These are phyloP conservation scores for Pseudocercospora musae DNA, from an alignment of 2,329 filamentous ascomycete species.

Conservation along the genomic window DNA sequence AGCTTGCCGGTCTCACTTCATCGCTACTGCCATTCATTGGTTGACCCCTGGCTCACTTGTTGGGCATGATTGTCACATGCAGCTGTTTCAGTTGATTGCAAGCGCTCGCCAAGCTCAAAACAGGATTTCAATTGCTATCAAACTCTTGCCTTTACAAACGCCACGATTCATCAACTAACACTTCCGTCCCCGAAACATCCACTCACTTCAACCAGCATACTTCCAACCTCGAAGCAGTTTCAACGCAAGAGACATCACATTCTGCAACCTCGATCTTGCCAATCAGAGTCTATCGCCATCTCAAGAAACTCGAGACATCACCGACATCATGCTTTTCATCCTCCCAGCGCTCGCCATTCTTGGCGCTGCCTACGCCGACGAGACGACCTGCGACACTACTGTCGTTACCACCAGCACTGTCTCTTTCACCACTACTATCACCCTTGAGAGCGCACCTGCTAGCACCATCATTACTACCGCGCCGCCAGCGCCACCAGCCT, in stretches of 20 bases:
- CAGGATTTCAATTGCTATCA: not conserved
- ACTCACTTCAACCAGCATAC: not conserved
- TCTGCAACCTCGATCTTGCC: not conserved
- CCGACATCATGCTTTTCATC: not conserved
- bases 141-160: slow-evolving; percentile 1
- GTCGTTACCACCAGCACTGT: slow-evolving; percentile 5
- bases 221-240: not conserved
- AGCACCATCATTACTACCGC: slow-evolving; percentile 1
- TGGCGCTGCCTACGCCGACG: slow-evolving; percentile 3
- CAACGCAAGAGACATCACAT: not conserved
- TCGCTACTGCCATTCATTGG: not conserved
- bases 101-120: not conserved
- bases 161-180: slow-evolving; percentile 1
- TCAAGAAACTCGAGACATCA: slow-evolving; percentile 1
- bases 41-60: slow-evolving; percentile 1
- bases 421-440: slow-evolving; percentile 9
- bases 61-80: not conserved
- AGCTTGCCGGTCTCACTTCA: not conserved
- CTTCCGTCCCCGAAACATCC: not conserved
- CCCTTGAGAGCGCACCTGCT: not conserved
- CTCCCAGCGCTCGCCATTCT: slow-evolving; percentile 2
- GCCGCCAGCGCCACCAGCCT: slow-evolving; percentile 3
- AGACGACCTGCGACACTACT: slow-evolving; percentile 2
- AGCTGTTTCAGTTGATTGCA: slow-evolving; percentile 1
- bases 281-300: not conserved